These are phyloP conservation scores for Neonothopanus nambi DNA, from an alignment of 1,284 basidiomycete species.

Conservation along the genomic window DNA sequence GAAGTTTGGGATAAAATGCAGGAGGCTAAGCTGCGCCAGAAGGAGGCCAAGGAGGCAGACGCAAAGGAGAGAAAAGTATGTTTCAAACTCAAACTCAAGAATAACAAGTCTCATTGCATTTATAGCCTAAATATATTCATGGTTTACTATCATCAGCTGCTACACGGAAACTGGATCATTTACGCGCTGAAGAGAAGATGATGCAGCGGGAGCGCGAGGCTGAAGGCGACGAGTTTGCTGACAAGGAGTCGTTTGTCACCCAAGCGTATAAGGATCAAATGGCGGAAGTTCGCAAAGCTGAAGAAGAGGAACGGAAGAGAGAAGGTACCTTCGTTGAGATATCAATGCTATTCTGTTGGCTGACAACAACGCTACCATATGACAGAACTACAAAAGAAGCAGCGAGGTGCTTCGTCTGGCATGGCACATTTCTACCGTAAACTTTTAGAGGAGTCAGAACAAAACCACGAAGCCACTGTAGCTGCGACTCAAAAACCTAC, in stretches of 20 bases:
- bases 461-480: slow-evolving; percentile 82
- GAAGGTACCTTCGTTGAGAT: slow-evolving; percentile 61
- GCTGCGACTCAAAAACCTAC: slow-evolving; percentile 66
- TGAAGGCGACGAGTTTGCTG: slow-evolving; percentile 93
- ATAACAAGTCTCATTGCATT: slow-evolving; percentile 15
- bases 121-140: slow-evolving; percentile 91
- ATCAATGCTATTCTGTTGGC: background rate
- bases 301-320: slow-evolving; percentile 84
- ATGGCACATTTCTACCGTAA: slow-evolving; percentile 88
- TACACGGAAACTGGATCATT: slow-evolving; percentile 83
- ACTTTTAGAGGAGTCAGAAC: slow-evolving; percentile 79
- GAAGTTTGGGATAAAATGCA: slow-evolving; percentile 97
- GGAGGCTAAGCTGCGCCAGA: slow-evolving; percentile 73
- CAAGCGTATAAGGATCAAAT: slow-evolving; percentile 97
- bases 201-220: slow-evolving; percentile 89
- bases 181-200: slow-evolving; percentile 99
- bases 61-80: slow-evolving; percentile 74
- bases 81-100: slow-evolving; percentile 2
- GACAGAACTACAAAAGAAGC: slow-evolving; percentile 67
- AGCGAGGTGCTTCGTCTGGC: slow-evolving; percentile 60
- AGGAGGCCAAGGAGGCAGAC: slow-evolving; percentile 74
- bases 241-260: slow-evolving; percentile 97
- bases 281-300: slow-evolving; percentile 87
- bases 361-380: slow-evolving; percentile 6
- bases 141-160: slow-evolving; percentile 82